Conservation (phyloP, 2,329 filamentous ascomycete genomes). For the Claviceps africana region DNA sequence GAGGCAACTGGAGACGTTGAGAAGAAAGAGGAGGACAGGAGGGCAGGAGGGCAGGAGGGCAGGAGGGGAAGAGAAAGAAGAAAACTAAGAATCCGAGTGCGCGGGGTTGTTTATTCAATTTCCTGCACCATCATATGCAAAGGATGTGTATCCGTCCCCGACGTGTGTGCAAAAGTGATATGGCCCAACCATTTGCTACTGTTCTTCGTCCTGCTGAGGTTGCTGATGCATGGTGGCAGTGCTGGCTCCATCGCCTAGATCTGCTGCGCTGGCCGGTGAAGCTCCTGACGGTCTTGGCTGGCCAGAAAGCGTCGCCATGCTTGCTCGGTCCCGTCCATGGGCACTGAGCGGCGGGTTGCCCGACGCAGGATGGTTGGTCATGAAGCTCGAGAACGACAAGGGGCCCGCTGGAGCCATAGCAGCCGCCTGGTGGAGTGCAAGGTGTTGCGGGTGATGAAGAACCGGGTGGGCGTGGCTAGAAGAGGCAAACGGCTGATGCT, state of each 20-base stretch:
- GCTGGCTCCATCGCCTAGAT: conserved; percentile 15
- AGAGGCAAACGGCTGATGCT: conserved; percentile 11
- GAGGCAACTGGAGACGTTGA: neutral
- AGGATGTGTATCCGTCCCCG: neutral
- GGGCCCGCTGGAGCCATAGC: conserved; percentile 10
- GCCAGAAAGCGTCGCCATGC: conserved; percentile 15
- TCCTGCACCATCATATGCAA: too few species aligned
- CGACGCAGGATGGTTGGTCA: conserved; percentile 15
- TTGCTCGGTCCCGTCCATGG: conserved; percentile 15
- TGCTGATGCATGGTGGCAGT: conserved; percentile 22
- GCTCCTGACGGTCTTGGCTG: conserved; percentile 10
- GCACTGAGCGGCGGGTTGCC: conserved; percentile 9
- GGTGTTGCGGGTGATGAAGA: conserved; percentile 9
- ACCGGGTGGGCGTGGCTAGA: conserved; percentile 9
- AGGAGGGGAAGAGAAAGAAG: neutral
- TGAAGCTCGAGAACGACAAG: conserved; percentile 15
- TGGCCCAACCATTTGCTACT: neutral
- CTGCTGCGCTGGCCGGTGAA: conserved; percentile 2
- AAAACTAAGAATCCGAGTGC: neutral
- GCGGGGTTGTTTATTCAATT: neutral
- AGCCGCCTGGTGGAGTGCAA: conserved; percentile 1
- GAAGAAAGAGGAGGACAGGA: too few species aligned
- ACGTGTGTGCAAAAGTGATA: neutral
- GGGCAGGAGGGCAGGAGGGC: too few species aligned
- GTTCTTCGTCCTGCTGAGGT: conserved; percentile 1